Evolutionary conservation across 2,329 filamentous ascomycete species (phyloP), one percentile per base, ranked within the genome.

Genomic region (Pseudogymnoascus destructans): DNA sequence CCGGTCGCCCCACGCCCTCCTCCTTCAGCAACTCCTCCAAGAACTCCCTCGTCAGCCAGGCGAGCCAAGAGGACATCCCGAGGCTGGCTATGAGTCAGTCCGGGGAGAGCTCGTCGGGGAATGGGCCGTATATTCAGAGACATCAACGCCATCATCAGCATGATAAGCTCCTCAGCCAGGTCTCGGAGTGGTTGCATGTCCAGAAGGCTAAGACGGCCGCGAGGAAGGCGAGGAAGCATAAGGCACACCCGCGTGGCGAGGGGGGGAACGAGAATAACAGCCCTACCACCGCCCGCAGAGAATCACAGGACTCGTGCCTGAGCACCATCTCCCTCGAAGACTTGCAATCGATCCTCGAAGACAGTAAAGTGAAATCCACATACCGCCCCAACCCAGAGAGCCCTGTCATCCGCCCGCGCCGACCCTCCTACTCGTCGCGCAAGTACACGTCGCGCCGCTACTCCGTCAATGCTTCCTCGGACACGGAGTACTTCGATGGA

Each of bases 401-500:
- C 11, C 62, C 63, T 58, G 65, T 60, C 60, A 49, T 63, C 40
- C 57, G 60, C 27, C 63, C 59, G n/a, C 57, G 62, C 57, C 57
- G 62, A 59, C 58, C 59, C 59, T 62, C 64, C 7, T 59, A 61
- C 40, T 57, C 57, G 38, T 38, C 49, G 57, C 56, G 35, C 57
- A 61, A 9, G 1, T 64, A 64, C 5, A 64, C 62, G 1, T 55
- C 58, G 13, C 62, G 59, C 17, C 23, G 46, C n/a, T 27, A 27
- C 23, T 54, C 46, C 13, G 23, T 19, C 46, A 66, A 62, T 59
- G 78, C 77, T 3, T 89, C 87, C 3, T 93, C 89, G 0, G 92
- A 96, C 65, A 95, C 90, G 0, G 92, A 97, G 60, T 87, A 85
- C 64, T 74, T 81, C 13, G 91, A 95, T 62, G 82, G 82, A n/a